These are phyloP conservation scores for Wilhelminamyces savonicus DNA, from an alignment of 805 yeast genomes.

Conservation along the genomic window DNA sequence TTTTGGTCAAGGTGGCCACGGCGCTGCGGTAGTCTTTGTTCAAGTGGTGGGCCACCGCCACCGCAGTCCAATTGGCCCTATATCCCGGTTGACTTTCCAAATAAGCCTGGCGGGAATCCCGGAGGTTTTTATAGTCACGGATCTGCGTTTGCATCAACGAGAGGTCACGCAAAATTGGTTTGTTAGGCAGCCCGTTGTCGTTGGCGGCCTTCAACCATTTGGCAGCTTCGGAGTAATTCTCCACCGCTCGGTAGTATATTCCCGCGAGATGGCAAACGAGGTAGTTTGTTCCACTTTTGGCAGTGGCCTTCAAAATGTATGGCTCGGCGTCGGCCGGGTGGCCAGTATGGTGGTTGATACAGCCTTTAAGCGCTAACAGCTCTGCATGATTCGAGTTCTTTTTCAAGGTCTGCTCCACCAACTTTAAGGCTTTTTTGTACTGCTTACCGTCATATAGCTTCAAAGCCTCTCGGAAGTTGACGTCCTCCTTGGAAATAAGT, in stretches of 20 bases:
- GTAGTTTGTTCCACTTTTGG: slow-evolving; percentile 54
- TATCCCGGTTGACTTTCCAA: slow-evolving; percentile 73
- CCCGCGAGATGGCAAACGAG: slow-evolving; percentile 84
- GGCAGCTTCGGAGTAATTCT: slow-evolving; percentile 69
- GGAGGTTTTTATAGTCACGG: slow-evolving; percentile 62
- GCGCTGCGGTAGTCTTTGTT: slow-evolving; percentile 63
- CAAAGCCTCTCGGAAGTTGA: slow-evolving; percentile 73
- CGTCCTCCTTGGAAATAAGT: slow-evolving; percentile 78
- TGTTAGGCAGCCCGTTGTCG: slow-evolving; percentile 72
- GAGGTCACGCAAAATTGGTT: slow-evolving; percentile 75
- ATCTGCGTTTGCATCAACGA: slow-evolving; percentile 73
- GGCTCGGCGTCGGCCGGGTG: slow-evolving; percentile 58
- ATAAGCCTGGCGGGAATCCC: slow-evolving; percentile 58
- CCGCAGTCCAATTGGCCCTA: slow-evolving; percentile 85
- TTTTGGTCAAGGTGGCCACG: slow-evolving; percentile 62
- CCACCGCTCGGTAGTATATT: slow-evolving; percentile 65
- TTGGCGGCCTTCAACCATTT: slow-evolving; percentile 70
- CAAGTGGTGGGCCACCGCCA: slow-evolving; percentile 81
- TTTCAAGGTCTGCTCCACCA: slow-evolving; percentile 69
- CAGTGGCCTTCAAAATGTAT: slow-evolving; percentile 55
- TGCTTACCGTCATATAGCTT: slow-evolving; percentile 78
- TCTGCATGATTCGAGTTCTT: slow-evolving; percentile 73
- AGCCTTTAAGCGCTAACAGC: slow-evolving; percentile 79
- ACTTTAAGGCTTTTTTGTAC: slow-evolving; percentile 77
- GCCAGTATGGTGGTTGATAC: slow-evolving; percentile 50